Percentiles rank a stretch among this genome's conserved stretches.
Evolutionary conservation across 257 asterid species (phyloP).

Genomic region (Buddleja alternifolia): DNA sequence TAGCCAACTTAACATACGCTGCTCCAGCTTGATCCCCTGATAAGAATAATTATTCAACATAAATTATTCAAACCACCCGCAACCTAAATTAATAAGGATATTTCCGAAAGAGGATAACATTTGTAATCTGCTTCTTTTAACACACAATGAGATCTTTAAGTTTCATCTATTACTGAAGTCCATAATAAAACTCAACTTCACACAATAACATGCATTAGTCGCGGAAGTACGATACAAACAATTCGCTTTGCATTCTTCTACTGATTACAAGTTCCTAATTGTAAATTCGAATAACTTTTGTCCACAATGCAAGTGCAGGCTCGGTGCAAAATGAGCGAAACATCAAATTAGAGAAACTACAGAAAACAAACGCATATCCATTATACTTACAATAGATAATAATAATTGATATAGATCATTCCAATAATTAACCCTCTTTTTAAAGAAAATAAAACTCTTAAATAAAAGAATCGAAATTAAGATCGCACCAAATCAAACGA

Average conservation of each 20-base stretch:
- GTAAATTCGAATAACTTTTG: constrained; percentile 17
- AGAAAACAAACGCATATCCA: constrained; percentile 11
- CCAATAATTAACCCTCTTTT: constrained; percentile 7
- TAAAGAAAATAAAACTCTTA: too few species aligned
- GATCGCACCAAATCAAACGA: constrained; percentile 17
- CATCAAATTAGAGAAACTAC: background rate
- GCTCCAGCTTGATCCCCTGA: constrained; percentile 98
- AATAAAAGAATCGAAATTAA: background rate
- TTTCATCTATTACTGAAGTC: constrained; percentile 1
- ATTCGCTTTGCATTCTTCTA: background rate
- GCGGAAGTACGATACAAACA: background rate
- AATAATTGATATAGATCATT: background rate
- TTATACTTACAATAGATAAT: constrained; percentile 2
- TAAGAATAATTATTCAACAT: constrained; percentile 22
- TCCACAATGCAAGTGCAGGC: background rate
- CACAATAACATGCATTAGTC: background rate
- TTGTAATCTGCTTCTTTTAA: background rate
- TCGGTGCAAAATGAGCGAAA: background rate
- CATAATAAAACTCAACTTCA: constrained; percentile 10
- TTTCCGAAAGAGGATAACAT: background rate
- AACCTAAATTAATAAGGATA: constrained; percentile 8
- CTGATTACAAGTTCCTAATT: constrained; percentile 7
- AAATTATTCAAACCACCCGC: background rate
- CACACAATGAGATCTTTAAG: background rate
- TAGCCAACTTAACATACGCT: constrained; percentile 81